phyloP scores from a whole-genome alignment of 2,329 filamentous ascomycete species.

The Arthrobotrys pseudoclavata region DNA sequence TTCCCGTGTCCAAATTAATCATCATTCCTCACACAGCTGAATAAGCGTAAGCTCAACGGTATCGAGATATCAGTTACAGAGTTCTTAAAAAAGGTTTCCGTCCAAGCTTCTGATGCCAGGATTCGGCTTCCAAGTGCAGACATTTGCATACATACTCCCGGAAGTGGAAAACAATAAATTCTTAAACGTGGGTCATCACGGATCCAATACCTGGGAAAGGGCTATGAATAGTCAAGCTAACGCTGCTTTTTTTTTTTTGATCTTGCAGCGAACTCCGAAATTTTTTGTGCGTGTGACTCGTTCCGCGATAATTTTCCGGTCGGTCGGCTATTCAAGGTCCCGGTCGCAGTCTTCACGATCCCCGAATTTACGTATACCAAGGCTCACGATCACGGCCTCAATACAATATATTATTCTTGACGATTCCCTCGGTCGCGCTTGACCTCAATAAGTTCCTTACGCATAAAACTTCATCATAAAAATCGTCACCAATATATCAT shows the following conservation, averaged over 20 bases:
- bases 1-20: constrained; percentile 24
- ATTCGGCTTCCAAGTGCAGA: constrained; percentile 36
- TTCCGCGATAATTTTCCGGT: constrained; percentile 37
- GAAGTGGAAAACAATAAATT: constrained; percentile 26
- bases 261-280: constrained; percentile 40
- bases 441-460: neutral
- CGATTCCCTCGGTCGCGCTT: constrained; percentile 10
- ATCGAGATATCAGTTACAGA: neutral
- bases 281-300: constrained; percentile 30
- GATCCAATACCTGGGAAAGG: constrained; percentile 20
- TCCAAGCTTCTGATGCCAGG: constrained; percentile 17
- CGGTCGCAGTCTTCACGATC: constrained; percentile 36
- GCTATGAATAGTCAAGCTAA: constrained; percentile 20
- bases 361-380: constrained; percentile 16
- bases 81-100: neutral
- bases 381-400: constrained; percentile 7
- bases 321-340: constrained; percentile 26
- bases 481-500: neutral
- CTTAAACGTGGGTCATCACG: constrained; percentile 11
- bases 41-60: constrained; percentile 8
- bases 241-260: constrained; percentile 10
- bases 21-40: constrained; percentile 29
- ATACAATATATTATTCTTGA: constrained; percentile 15
- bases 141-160: constrained; percentile 10
- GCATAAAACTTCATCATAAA: neutral